Percentiles rank a stretch among this genome's conserved stretches.
These are phyloP conservation scores for Termitomyces sp. DNA, from an alignment of 1,284 basidiomycete genomes.

Conservation along the genomic window DNA sequence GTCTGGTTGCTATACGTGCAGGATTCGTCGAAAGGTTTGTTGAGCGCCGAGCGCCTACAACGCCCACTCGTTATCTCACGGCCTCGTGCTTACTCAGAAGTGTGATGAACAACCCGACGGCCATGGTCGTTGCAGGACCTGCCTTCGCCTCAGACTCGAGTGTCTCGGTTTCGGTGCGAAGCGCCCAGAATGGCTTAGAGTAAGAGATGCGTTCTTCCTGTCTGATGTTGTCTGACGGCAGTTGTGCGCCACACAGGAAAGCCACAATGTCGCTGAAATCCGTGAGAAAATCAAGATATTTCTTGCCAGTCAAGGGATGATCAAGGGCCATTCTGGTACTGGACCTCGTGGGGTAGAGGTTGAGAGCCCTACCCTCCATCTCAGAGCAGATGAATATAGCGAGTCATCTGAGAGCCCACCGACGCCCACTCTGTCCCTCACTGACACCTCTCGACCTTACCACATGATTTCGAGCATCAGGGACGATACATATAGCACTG, in stretches of 20 bases:
- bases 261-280: constrained; percentile 57
- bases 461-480: constrained; percentile 26
- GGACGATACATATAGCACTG: constrained; percentile 23
- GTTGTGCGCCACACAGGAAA: constrained; percentile 45
- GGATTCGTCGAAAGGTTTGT: constrained; percentile 73
- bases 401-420: constrained; percentile 50
- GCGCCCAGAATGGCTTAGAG: constrained; percentile 80
- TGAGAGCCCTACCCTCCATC: constrained; percentile 50
- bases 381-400: constrained; percentile 38
- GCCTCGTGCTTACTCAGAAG: constrained; percentile 45
- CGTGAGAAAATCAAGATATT: constrained; percentile 74
- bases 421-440: constrained; percentile 43
- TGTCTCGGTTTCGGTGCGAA: constrained; percentile 82
- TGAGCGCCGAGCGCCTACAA: constrained; percentile 1
- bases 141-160: constrained; percentile 72
- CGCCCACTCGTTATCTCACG: constrained; percentile 1
- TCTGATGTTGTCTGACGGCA: not conserved
- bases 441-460: constrained; percentile 22
- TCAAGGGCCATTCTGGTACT: constrained; percentile 74
- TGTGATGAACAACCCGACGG: constrained; percentile 70
- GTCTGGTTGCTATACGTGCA: constrained; percentile 81
- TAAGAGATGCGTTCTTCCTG: constrained; percentile 29
- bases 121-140: constrained; percentile 67
- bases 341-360: constrained; percentile 50
- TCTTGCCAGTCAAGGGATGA: constrained; percentile 76